Evolutionary conservation across 345 rosid species (phyloP).

Genomic region (Tarenaya hassleriana): DNA sequence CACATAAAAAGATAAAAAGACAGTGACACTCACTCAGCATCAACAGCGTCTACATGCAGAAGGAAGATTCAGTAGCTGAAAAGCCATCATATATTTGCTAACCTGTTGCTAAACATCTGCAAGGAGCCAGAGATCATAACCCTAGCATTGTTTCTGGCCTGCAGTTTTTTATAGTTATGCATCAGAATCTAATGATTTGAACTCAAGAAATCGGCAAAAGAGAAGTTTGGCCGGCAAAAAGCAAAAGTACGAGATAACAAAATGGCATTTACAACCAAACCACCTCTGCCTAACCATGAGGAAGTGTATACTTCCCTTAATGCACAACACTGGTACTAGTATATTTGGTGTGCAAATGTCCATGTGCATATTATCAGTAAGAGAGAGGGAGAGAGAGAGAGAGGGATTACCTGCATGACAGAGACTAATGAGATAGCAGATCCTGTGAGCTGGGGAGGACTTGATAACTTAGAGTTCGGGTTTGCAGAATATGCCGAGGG

Average conservation of each 20-base stretch:
- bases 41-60: conserved; percentile 24
- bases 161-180: conserved; percentile 22
- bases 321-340: too few species aligned
- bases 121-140: conserved; percentile 58
- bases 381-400: conserved; percentile 5
- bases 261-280: too few species aligned
- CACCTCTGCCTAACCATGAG: too few species aligned
- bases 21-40: conserved; percentile 7
- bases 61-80: not conserved
- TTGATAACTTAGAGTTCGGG: conserved; percentile 45
- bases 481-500: conserved; percentile 69
- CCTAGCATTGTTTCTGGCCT: conserved; percentile 78
- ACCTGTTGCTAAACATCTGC: conserved; percentile 55
- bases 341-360: not conserved
- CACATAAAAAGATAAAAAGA: conserved; percentile 8
- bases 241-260: too few species aligned
- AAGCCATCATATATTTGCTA: conserved; percentile 22
- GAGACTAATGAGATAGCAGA: conserved; percentile 59
- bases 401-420: conserved; percentile 43
- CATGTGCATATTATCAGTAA: too few species aligned
- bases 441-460: conserved; percentile 56
- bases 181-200: conserved; percentile 12
- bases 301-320: too few species aligned
- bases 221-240: not conserved
- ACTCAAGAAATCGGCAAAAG: not conserved